phyloP scores from a whole-genome alignment of 2,329 filamentous ascomycete species.

The Ascochyta koolunga region DNA sequence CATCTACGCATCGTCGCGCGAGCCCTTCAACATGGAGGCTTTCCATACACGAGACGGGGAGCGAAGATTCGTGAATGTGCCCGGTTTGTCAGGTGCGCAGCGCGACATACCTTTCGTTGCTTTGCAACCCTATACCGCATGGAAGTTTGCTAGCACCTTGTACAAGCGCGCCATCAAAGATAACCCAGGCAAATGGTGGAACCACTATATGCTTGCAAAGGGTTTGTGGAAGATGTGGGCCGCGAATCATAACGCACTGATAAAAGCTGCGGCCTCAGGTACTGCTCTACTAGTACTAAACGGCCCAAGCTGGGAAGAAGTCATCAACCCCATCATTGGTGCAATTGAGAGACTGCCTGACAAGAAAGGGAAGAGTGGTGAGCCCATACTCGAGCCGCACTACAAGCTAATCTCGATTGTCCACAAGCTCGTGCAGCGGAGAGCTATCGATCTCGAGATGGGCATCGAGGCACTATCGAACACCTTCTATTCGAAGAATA shows the following conservation, averaged over 20 bases:
- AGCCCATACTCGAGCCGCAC: constrained; percentile 87
- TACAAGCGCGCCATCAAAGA: constrained; percentile 65
- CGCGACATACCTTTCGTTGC: constrained; percentile 63
- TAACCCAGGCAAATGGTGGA: constrained; percentile 68
- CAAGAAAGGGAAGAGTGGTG: constrained; percentile 66
- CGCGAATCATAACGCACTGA: constrained; percentile 49
- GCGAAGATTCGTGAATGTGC: constrained; percentile 65
- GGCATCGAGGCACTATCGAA: constrained; percentile 58
- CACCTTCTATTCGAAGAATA: constrained; percentile 62
- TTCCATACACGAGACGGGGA: constrained; percentile 66
- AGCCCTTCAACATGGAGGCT: constrained; percentile 71
- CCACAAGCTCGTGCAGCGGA: constrained; percentile 74
- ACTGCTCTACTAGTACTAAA: constrained; percentile 29
- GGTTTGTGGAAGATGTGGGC: constrained; percentile 74
- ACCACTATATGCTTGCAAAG: constrained; percentile 73
- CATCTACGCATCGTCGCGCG: constrained; percentile 71
- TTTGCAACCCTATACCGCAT: constrained; percentile 64
- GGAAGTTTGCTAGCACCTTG: constrained; percentile 68
- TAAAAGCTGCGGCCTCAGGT: constrained; percentile 39
- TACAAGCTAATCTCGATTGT: constrained; percentile 86
- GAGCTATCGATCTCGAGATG: constrained; percentile 52
- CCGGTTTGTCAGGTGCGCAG: constrained; percentile 57
- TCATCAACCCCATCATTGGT: constrained; percentile 63
- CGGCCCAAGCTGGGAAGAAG: constrained; percentile 49
- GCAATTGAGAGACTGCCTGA: constrained; percentile 67